Conservation (phyloP, 75 land plant genomes). For the Adiantum capillusveneris region DNA sequence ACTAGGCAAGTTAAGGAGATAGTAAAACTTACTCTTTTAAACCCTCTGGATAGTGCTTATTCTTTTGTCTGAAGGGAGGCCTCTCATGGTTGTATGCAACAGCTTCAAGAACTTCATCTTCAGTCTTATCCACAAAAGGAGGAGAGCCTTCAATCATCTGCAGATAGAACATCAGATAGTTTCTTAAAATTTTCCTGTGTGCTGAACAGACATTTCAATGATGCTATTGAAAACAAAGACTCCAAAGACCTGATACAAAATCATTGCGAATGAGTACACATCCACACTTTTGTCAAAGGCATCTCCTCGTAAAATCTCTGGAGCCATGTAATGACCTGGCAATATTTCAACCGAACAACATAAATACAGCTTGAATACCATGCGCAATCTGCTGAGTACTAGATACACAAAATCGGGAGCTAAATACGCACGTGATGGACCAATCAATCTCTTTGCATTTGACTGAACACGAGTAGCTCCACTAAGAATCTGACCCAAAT, state of each 20-base stretch:
- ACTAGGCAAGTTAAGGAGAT: too few relatives aligned
- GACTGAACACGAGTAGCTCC: conserved; percentile 20
- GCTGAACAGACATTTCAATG: not conserved
- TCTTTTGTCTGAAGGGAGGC: conserved; percentile 59
- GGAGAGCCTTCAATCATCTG: conserved; percentile 87
- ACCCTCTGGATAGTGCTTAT: conserved; percentile 56
- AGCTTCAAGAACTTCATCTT: conserved; percentile 51
- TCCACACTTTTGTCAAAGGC: conserved; percentile 75
- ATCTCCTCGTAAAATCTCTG: conserved; percentile 59
- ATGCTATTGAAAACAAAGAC: not conserved
- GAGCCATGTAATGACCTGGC: conserved; percentile 77
- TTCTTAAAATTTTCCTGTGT: not conserved
- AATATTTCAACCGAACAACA: too few relatives aligned
- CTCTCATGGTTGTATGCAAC: conserved; percentile 60
- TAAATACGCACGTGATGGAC: not conserved
- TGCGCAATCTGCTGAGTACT: too few relatives aligned
- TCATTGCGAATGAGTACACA: conserved; percentile 71
- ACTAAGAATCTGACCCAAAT: conserved; percentile 54
- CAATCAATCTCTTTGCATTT: not conserved
- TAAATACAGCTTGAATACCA: too few relatives aligned
- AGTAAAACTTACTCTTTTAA: conserved; percentile 80
- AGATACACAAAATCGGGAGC: too few relatives aligned
- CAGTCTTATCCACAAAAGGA: conserved; percentile 49
- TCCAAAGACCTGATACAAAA: conserved; percentile 73
- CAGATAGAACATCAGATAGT: not conserved